A percentile compares a stretch with the other conserved stretches of the same genome.
These are phyloP conservation scores for Trapa incisa DNA, from an alignment of 345 rosid genomes.

Conservation along the genomic window DNA sequence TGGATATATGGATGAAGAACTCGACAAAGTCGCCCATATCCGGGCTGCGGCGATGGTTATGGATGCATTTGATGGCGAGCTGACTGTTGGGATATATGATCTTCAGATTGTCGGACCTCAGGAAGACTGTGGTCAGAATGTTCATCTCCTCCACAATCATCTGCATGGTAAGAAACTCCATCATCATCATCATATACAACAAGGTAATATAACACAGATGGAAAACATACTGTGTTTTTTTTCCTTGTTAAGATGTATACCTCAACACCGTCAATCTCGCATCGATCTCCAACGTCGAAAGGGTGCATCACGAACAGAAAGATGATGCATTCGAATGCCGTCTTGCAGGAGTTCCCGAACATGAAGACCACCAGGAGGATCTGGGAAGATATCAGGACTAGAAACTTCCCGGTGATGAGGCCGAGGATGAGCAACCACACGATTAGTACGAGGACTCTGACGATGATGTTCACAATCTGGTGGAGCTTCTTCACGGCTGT, in stretches of 20 bases:
- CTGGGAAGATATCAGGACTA: conserved; percentile 27
- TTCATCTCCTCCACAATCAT: conserved; percentile 41
- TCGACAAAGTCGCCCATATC: conserved; percentile 37
- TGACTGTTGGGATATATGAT: conserved; percentile 22
- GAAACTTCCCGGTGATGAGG: conserved; percentile 19
- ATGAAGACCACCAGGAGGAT: conserved; percentile 28
- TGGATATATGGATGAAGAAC: conserved; percentile 26
- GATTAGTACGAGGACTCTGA: conserved; percentile 17
- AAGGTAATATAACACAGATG: no score
- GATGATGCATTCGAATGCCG: conserved; percentile 26
- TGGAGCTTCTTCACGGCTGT: conserved; percentile 43
- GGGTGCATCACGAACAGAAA: conserved; percentile 41
- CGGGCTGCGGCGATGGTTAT: conserved; percentile 32
- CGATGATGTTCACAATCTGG: conserved; percentile 22
- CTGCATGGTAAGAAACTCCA: conserved; percentile 8
- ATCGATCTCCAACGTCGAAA: conserved; percentile 36
- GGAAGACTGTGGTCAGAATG: conserved; percentile 28
- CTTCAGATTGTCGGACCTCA: conserved; percentile 28
- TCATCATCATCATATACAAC: no score
- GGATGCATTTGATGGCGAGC: conserved; percentile 27
- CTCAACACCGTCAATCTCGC: conserved; percentile 32
- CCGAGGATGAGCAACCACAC: conserved; percentile 28
- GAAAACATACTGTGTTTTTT: not conserved
- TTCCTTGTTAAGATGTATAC: conserved; percentile 4
- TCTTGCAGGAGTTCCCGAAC: conserved; percentile 36